Conservation (phyloP, 1,284 basidiomycete genomes). For the Puccinia triticina region DNA sequence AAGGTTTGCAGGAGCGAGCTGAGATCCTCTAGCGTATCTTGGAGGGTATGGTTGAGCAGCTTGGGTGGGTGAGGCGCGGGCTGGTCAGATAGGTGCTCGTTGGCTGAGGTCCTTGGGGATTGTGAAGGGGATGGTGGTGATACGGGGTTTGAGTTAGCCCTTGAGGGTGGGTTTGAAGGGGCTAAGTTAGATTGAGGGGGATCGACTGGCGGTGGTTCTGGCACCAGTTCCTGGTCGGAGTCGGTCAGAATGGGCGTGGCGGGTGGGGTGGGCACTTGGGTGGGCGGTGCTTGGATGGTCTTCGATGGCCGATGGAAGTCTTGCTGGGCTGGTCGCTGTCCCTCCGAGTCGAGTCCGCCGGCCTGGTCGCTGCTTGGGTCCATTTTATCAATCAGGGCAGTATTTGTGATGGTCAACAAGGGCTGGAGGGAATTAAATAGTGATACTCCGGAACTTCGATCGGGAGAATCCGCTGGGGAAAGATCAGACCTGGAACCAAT, state of each 20-base stretch:
- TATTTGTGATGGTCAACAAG: no score
- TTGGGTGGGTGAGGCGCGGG: background rate
- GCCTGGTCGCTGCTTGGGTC: no score
- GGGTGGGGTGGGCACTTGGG: background rate
- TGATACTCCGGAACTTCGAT: no score
- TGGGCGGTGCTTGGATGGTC: background rate
- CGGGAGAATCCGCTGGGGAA: no score
- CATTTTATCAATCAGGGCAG: no score
- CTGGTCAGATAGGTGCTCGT: background rate
- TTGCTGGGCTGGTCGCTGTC: no score
- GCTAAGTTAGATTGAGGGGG: no score
- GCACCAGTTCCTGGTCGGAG: background rate
- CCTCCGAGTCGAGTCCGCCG: no score
- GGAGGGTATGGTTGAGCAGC: conserved; percentile 26
- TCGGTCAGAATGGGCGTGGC: background rate
- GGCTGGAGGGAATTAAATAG: no score
- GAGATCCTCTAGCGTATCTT: conserved; percentile 49
- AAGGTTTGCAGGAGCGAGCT: conserved; percentile 36
- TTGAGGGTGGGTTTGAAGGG: background rate
- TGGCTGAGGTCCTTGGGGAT: background rate
- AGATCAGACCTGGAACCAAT: no score
- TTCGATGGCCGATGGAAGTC: no score
- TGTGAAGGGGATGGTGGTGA: background rate
- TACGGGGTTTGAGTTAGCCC: background rate
- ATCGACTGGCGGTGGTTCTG: background rate